phyloP scores from a whole-genome alignment of 1,284 basidiomycete species.

The Neotropicomus parvogracilis region DNA sequence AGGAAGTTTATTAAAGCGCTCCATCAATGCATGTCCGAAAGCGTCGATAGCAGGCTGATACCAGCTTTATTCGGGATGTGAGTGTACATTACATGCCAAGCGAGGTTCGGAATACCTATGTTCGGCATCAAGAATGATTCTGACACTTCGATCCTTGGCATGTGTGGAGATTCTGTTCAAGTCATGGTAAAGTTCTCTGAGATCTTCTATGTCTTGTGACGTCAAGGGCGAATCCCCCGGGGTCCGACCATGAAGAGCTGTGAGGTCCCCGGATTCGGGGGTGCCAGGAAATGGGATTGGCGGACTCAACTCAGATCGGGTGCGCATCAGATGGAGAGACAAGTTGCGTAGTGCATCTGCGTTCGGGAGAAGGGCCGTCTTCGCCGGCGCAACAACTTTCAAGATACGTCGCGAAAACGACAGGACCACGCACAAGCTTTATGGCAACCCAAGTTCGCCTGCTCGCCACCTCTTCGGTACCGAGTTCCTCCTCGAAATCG shows the following conservation, averaged over 20 bases:
- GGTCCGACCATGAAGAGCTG: constrained; percentile 21
- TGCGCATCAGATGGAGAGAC: constrained; percentile 25
- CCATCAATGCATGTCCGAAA: constrained; percentile 69
- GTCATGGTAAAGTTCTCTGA: constrained; percentile 59
- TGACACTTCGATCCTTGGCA: constrained; percentile 58
- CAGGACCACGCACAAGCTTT: constrained; percentile 58
- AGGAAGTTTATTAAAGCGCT: constrained; percentile 67
- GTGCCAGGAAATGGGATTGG: constrained; percentile 29
- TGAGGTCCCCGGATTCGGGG: constrained; percentile 28
- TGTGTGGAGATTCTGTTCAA: constrained; percentile 56
- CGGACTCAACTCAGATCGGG: constrained; percentile 20
- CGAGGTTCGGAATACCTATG: constrained; percentile 46
- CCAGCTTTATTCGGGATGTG: constrained; percentile 45
- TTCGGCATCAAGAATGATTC: constrained; percentile 80
- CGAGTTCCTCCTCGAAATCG: constrained; percentile 64
- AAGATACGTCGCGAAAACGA: neutral
- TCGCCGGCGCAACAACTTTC: constrained; percentile 48
- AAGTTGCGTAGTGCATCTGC: constrained; percentile 28
- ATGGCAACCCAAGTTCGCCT: constrained; percentile 79
- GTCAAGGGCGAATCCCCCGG: constrained; percentile 43
- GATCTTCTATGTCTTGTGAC: constrained; percentile 51
- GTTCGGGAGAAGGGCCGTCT: constrained; percentile 31
- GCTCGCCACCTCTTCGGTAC: constrained; percentile 32
- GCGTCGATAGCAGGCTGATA: constrained; percentile 86
- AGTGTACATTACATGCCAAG: neutral